A percentile compares a stretch with the other conserved stretches of the same genome.
phyloP scores from a whole-genome alignment of 2,329 filamentous ascomycete species.

The Alternaria postmessia region DNA sequence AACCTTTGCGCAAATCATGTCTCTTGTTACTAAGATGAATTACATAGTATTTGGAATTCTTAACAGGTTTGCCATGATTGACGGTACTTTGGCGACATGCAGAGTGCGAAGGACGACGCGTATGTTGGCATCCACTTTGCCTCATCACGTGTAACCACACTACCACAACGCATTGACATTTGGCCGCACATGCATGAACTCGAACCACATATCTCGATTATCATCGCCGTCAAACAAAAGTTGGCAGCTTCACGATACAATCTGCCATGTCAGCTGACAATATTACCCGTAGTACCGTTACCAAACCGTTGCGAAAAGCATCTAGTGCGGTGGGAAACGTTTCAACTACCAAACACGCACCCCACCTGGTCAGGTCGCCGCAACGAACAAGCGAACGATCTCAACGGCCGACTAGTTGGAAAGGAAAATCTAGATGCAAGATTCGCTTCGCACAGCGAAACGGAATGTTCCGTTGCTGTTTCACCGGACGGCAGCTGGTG shows the following conservation, averaged over 20 bases:
- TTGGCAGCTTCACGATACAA: background rate
- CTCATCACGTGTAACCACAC: background rate
- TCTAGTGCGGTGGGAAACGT: background rate
- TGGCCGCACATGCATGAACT: background rate
- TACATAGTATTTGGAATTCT: background rate
- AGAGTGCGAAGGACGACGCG: background rate
- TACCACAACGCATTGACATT: background rate
- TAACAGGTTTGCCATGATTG: background rate
- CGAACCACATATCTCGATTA: background rate
- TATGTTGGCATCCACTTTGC: background rate
- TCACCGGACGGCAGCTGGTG: background rate
- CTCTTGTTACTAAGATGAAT: background rate
- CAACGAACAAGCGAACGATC: background rate
- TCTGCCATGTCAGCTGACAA: background rate
- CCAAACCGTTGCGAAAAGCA: background rate
- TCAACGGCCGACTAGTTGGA: background rate
- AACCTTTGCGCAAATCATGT: background rate
- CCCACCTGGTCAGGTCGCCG: background rate
- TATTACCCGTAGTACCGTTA: background rate
- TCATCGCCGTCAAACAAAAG: background rate
- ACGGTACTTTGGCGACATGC: background rate
- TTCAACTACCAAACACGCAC: background rate
- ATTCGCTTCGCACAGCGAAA: background rate
- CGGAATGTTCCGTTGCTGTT: background rate
- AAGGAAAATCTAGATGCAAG: background rate